These are phyloP conservation scores for Penicillium sp. DNA, from an alignment of 2,329 filamentous ascomycete genomes.

Conservation along the genomic window DNA sequence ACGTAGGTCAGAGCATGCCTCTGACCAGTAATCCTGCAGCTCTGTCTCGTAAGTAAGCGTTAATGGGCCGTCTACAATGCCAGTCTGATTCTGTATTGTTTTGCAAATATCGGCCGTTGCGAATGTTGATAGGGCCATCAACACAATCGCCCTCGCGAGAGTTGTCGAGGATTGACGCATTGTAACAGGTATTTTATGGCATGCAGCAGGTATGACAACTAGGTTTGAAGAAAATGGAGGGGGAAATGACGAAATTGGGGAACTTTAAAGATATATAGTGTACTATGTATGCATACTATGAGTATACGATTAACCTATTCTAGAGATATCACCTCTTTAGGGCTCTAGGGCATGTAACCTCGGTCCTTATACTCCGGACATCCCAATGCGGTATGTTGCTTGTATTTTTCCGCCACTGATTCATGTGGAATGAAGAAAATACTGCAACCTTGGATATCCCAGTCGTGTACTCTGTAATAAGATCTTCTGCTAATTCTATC, in stretches of 20 bases:
- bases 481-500: not conserved
- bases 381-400: not conserved
- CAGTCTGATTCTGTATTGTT: conserved; percentile 24
- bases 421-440: not conserved
- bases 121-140: conserved; percentile 18
- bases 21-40: conserved; percentile 47
- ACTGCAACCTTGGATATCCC: not conserved
- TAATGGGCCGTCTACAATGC: conserved; percentile 28
- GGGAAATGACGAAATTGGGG: not conserved
- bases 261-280: not conserved
- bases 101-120: conserved; percentile 36
- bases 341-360: not conserved
- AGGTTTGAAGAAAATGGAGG: not conserved
- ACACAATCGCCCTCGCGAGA: not conserved
- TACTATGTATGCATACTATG: not conserved
- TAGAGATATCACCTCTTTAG: not conserved
- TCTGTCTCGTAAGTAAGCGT: conserved; percentile 35
- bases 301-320: not conserved
- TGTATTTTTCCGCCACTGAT: not conserved
- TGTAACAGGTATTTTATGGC: not conserved
- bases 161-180: not conserved
- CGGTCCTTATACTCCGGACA: not conserved
- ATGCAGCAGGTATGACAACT: not conserved
- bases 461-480: not conserved
- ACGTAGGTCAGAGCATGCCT: conserved; percentile 37